These are phyloP conservation scores for Hevea brasiliensis DNA, from an alignment of 345 rosid species.

Conservation along the genomic window DNA sequence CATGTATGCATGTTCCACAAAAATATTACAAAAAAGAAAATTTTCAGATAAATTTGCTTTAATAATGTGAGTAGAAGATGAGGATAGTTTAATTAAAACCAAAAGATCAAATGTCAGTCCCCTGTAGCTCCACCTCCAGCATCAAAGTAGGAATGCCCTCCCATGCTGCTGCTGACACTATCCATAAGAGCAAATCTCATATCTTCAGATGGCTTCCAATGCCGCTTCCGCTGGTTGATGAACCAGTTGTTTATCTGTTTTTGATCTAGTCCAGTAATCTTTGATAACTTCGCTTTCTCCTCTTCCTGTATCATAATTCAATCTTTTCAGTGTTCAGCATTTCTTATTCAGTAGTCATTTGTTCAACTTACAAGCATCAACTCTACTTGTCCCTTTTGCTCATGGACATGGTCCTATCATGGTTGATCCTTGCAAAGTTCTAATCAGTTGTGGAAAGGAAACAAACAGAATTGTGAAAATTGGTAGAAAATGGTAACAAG, in stretches of 20 bases:
- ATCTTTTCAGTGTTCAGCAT: background rate
- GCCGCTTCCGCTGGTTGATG: conserved; percentile 33
- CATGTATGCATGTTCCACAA: background rate
- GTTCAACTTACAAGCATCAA: background rate
- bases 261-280: conserved; percentile 24
- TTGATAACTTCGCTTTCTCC: conserved; percentile 50
- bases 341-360: background rate
- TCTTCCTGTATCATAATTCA: conserved; percentile 45
- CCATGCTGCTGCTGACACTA: background rate
- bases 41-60: too few relatives aligned
- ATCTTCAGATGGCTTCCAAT: conserved; percentile 30
- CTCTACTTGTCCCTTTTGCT: background rate
- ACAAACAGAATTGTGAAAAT: background rate
- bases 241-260: conserved; percentile 34
- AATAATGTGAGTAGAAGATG: background rate
- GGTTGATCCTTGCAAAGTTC: background rate
- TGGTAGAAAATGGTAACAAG: background rate
- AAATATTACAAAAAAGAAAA: background rate
- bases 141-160: conserved; percentile 19
- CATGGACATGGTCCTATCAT: background rate
- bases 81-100: background rate
- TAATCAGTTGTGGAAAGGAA: background rate
- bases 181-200: conserved; percentile 48
- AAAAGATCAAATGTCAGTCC: background rate
- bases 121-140: conserved; percentile 8